Base-by-base conservation (phyloP, 768 basidiomycete genomes). In the Melanogaster broomeanus region DNA sequence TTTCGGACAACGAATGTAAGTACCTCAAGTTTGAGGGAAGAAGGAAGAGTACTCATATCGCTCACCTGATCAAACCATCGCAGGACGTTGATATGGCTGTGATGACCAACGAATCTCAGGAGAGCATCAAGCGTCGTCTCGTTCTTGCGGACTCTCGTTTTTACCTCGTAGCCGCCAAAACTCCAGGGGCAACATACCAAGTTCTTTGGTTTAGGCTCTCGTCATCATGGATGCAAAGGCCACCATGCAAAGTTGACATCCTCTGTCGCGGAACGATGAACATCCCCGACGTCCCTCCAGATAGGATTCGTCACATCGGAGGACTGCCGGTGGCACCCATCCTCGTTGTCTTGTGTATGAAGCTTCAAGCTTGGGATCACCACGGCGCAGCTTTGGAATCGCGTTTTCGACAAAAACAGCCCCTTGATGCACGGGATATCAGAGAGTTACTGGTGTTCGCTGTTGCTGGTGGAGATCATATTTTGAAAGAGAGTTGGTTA, bases 1-100 rank as follows among this genome's bases (percentile, higher is more conserved):
- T 41, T 60, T 18, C 60, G 76, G 8, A 62, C 60, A 5, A 74
- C 74, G 8, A 67, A 69, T 33, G 77, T 77, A 21, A 39, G 72
- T 34, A 13, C 24, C 31, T 31, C 71, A 25, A n/a, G n/a, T n/a
- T n/a, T n/a, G n/a, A 10, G 21, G 7, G 8, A 34, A 18, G 6
- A 18, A 42, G 21, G n/a, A 24, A 9, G 22, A 10, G 11, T 5
- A 30, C 8, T 2, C 16, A n/a, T n/a, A n/a, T 18, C 25, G 18
- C 35, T 34, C 21, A 42, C 28, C 22, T 42, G 21, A 9, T 8
- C 6, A 16, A 11, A 39, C n/a, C 8, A 40, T 37, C 51, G 41
- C 50, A 80, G 78, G 80, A 81, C 53, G 64, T 79, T 10, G 79
- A 80, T 51, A 62, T 80, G 3, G 67, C 79, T 22, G 73, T 79